Evolutionary conservation across 148 eudicot genomes (phyloP), one percentile per base, ranked within the genome.

Genomic region (Spergularia bocconei): DNA sequence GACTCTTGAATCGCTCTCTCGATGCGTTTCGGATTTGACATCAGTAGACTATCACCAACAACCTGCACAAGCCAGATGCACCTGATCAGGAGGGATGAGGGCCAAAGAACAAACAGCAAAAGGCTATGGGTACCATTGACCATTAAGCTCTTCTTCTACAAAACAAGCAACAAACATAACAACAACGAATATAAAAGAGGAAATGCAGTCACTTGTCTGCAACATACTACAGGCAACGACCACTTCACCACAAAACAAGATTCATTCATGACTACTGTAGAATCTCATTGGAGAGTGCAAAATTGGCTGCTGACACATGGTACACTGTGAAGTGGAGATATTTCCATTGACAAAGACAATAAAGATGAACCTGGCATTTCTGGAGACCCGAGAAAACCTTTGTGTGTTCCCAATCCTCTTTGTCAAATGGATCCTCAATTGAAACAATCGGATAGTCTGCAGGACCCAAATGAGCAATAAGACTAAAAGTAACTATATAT

Each of bases 351-450:
- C 13, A 6, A 21, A 11, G 33, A 61, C 29, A 53, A 52, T 67
- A 3, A 38, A 69, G 62, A 77, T 78, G 74, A 69, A 93, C 98
- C 97, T 93, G 98, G 84, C 93, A 90, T 52, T 90, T 77, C 78
- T 89, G 93, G 74, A 91, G 97, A 78, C 80, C 69, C 47, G 92
- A 85, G 67, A 94, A 86, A 63, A 55, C 11, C 71, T 91, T 90
- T 58, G 87, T 88, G 84, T 86, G 93, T 75, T 94, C 93, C 98
- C 98, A 94, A 63, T 94, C 98, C 85, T 94, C 98, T 86, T 87
- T 94, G 88, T 94, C 97, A 91, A 94, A 94, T 51, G 98, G 97
- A 80, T 92, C 98, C 84, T 90, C 92, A 81, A 94, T 89, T 68
- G 97, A 90, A 57, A 92, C 96, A 73, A 94, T 83, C 23, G 98